Evolutionary conservation across 1,284 basidiomycete species (phyloP).

Genomic region (Tilletia horrida): DNA sequence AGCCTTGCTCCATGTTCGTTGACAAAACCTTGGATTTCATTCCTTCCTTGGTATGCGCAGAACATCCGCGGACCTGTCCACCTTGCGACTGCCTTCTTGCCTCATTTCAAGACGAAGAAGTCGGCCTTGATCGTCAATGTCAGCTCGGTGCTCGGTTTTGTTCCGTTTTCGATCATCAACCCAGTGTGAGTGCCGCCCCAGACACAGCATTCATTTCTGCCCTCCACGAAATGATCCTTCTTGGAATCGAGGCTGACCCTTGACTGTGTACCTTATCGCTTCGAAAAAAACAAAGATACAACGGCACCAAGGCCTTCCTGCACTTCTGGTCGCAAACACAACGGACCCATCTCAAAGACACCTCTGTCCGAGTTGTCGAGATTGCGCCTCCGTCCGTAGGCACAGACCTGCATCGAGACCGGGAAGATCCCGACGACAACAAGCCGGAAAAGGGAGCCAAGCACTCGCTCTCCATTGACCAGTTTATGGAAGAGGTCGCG

Average conservation of each 20-base stretch:
- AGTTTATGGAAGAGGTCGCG: conserved; percentile 44
- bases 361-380: conserved; percentile 34
- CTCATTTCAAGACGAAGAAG: conserved; percentile 44
- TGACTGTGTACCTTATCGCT: too few species aligned
- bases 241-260: too few species aligned
- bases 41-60: conserved; percentile 24
- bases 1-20: too few species aligned
- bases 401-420: conserved; percentile 41
- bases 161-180: conserved; percentile 40
- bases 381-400: conserved; percentile 49
- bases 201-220: too few species aligned
- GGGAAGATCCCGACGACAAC: conserved; percentile 46
- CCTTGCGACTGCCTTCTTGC: conserved; percentile 41
- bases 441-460: conserved; percentile 32
- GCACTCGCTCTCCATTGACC: conserved; percentile 39
- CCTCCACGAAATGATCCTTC: too few species aligned
- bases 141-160: conserved; percentile 43
- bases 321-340: conserved; percentile 49
- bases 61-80: conserved; percentile 50
- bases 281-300: conserved; percentile 34
- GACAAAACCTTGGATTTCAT: too few species aligned
- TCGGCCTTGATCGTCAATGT: conserved; percentile 45
- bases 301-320: conserved; percentile 41
- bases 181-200: conserved; percentile 24
- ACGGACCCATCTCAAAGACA: conserved; percentile 39